These are phyloP conservation scores for Rhodotorula diobovata DNA, from an alignment of 768 basidiomycete genomes.

Conservation along the genomic window DNA sequence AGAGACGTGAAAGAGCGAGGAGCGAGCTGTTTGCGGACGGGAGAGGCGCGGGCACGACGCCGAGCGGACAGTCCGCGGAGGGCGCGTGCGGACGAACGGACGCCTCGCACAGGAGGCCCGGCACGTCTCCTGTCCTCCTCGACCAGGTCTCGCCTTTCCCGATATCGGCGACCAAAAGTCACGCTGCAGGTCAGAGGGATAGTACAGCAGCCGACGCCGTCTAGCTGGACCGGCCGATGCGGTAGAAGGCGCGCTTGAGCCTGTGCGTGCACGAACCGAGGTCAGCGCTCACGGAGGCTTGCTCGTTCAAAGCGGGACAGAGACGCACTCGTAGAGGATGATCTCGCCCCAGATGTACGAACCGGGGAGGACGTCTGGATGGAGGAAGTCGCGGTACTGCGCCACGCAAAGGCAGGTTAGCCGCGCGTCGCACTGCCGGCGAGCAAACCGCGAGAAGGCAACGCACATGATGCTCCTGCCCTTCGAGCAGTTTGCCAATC, in stretches of 20 bases:
- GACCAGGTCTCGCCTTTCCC: no score
- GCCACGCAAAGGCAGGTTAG: background rate
- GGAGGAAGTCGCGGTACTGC: conserved; percentile 36
- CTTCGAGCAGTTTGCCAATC: conserved; percentile 33
- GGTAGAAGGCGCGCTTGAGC: conserved; percentile 21
- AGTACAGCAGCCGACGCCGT: background rate
- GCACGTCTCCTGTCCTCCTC: background rate
- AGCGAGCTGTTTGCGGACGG: no score
- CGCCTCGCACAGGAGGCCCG: no score
- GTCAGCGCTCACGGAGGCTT: no score
- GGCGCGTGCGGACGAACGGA: no score
- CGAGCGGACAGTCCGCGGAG: background rate
- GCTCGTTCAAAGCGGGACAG: background rate
- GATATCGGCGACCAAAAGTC: no score
- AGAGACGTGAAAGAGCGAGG: background rate
- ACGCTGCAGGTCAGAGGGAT: background rate
- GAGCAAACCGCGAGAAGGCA: background rate
- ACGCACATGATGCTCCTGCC: conserved; percentile 34
- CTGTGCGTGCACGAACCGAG: background rate
- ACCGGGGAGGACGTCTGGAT: conserved; percentile 28
- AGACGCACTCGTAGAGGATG: conserved; percentile 35
- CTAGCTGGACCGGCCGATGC: conserved; percentile 10
- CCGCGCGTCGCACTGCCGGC: no score
- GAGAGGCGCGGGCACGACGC: background rate
- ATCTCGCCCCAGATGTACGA: conserved; percentile 35